Base-by-base conservation (phyloP, 2,329 filamentous ascomycete genomes). In the Ploettnerulaceae sp. region DNA sequence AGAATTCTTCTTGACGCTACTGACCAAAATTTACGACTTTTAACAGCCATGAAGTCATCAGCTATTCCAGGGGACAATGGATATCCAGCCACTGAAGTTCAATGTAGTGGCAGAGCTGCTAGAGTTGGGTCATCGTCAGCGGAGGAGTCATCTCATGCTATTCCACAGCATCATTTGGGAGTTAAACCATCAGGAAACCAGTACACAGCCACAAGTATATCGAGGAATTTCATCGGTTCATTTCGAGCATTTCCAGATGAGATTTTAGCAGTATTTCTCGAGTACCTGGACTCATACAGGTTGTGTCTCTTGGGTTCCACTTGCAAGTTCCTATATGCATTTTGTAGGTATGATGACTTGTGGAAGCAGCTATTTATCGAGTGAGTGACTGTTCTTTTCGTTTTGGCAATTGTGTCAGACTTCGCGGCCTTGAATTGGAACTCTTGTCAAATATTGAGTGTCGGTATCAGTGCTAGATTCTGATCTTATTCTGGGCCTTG, bases 101-200 rank as follows among this genome's bases (percentile, higher is more conserved):
- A 49, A 48, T 49, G 43, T 39, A 51, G 54, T 51, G 50, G 57
- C 43, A 45, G 36, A 24, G 35, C 52, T 52, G 48, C 56, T 43
- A 43, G 33, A 32, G 33, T 52, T 50, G 54, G 56, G 41, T 47
- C 57, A 63, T 48, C 62, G 55, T 61, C 53, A 17, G 35, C 63
- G 66, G 71, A 72, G 62, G 68, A 73, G 55, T 63, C 62, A 57
- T 37, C 36, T 60, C 65, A 71, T 57, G 77, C 79, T 34, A 82
- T 95, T 43, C 84, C 85, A 40, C 72, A 75, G 29, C 91, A 97
- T 71, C 89, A 89, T 28, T 71, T 95, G 36, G 85, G 85, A 24
- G 75, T 97, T 54, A 93, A 89, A 63, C 91, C 93, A 1, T 76
- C 85, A 51, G 93, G 91, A 28, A 97, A 98, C 70, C 82, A 83